Evolutionary conservation across 1,284 basidiomycete species (phyloP).

Genomic region (Ganoderma resinaceum): DNA sequence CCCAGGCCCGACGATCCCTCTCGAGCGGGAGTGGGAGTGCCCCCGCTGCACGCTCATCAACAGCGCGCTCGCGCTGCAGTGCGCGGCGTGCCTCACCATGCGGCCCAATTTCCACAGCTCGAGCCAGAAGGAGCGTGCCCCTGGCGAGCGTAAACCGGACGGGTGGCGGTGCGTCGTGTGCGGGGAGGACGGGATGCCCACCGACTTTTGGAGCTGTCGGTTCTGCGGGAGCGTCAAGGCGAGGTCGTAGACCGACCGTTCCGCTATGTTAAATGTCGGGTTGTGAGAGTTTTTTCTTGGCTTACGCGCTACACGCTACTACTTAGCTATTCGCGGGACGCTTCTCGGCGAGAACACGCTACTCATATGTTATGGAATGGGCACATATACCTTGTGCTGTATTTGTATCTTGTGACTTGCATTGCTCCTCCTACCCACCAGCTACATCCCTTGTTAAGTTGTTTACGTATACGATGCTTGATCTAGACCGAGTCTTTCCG

Average conservation of each 20-base stretch:
- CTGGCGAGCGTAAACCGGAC: conserved; percentile 70
- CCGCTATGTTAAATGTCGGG: neutral
- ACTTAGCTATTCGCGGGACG: neutral
- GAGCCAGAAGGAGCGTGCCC: conserved; percentile 41
- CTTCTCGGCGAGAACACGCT: neutral
- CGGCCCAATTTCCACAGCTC: conserved; percentile 48
- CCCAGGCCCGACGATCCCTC: conserved; percentile 11
- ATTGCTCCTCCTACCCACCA: neutral
- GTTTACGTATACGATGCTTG: too few relatives aligned
- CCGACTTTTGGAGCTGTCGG: conserved; percentile 77
- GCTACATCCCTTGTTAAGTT: too few relatives aligned
- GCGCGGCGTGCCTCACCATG: conserved; percentile 65
- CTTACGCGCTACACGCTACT: neutral
- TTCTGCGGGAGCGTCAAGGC: conserved; percentile 75
- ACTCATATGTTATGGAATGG: neutral
- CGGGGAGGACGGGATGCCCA: conserved; percentile 63
- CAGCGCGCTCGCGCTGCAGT: conserved; percentile 52
- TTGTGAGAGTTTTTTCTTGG: neutral
- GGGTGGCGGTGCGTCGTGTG: conserved; percentile 79
- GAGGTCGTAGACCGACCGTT: conserved; percentile 2
- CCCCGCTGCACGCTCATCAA: conserved; percentile 78
- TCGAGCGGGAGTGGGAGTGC: conserved; percentile 66
- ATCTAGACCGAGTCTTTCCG: neutral
- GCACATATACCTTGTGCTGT: neutral
- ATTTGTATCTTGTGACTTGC: neutral